These are phyloP conservation scores for Tothia fuscella DNA, from an alignment of 2,329 filamentous ascomycete species.

Conservation along the genomic window DNA sequence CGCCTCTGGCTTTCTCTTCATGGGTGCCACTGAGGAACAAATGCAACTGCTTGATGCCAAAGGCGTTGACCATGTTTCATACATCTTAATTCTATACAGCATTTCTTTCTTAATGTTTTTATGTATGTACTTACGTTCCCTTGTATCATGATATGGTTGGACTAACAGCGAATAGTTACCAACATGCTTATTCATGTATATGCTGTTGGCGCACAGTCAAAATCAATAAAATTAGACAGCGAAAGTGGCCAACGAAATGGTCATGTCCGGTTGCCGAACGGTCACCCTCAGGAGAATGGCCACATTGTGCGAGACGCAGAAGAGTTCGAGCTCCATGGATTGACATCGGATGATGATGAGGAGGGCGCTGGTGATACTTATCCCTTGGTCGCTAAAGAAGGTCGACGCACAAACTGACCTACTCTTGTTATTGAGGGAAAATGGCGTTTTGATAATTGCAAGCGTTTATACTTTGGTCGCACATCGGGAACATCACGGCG, in stretches of 20 bases:
- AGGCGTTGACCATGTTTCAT: constrained; percentile 77
- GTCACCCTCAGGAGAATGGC: constrained; percentile 37
- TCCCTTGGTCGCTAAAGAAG: constrained; percentile 5
- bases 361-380: constrained; percentile 25
- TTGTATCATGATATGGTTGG: not conserved
- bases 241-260: constrained; percentile 21
- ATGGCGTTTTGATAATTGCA: too few relatives aligned
- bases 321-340: constrained; percentile 83
- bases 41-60: constrained; percentile 66
- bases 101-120: constrained; percentile 84
- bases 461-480: too few relatives aligned
- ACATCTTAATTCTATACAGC: constrained; percentile 84
- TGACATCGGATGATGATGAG: constrained; percentile 85
- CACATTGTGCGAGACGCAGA: constrained; percentile 64
- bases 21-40: constrained; percentile 95
- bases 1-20: constrained; percentile 89
- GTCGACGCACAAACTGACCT: too few relatives aligned
- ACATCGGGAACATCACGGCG: too few relatives aligned
- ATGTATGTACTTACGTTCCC: constrained; percentile 38
- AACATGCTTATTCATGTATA: constrained; percentile 81
- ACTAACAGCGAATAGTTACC: constrained; percentile 39
- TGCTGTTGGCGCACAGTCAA: constrained; percentile 40
- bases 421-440: too few relatives aligned
- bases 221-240: constrained; percentile 20
- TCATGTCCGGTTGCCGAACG: constrained; percentile 27